These are phyloP conservation scores for Calonectria fujianensis DNA, from an alignment of 2,329 filamentous ascomycete species.

Conservation along the genomic window DNA sequence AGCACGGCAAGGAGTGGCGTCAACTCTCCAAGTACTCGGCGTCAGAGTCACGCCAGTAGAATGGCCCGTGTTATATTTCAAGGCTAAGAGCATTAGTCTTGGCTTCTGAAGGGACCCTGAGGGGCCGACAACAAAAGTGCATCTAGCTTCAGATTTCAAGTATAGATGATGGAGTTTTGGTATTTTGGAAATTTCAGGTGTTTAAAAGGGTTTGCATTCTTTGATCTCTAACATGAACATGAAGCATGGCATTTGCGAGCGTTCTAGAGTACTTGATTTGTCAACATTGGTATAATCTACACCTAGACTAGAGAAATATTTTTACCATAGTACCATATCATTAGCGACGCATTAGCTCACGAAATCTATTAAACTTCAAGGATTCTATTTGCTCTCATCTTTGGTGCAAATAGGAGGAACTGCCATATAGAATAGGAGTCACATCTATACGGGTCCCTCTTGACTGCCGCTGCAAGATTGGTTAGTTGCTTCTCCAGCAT, in stretches of 20 bases:
- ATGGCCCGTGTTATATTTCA: neutral
- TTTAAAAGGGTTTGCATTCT: neutral
- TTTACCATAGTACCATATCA: neutral
- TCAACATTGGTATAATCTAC: neutral
- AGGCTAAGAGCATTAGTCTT: neutral
- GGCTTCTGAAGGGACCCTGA: neutral
- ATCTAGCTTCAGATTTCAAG: neutral
- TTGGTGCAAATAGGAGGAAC: too few species aligned
- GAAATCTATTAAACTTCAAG: too few species aligned
- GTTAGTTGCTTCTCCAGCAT: too few species aligned
- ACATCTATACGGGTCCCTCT: too few species aligned
- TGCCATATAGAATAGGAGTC: too few species aligned
- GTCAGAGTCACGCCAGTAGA: neutral
- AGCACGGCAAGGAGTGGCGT: neutral
- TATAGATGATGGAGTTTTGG: neutral
- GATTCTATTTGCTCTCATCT: too few species aligned
- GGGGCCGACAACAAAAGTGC: neutral
- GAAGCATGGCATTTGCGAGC: neutral
- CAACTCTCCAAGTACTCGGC: slow-evolving; percentile 3
- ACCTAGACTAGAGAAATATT: neutral
- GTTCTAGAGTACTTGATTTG: neutral
- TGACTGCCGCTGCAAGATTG: too few species aligned
- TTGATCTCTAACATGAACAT: neutral
- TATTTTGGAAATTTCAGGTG: neutral
- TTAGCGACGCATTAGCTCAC: too few species aligned